Conservation (phyloP, 192 early-diverging fungal genomes). For the Coemansia sp. region DNA sequence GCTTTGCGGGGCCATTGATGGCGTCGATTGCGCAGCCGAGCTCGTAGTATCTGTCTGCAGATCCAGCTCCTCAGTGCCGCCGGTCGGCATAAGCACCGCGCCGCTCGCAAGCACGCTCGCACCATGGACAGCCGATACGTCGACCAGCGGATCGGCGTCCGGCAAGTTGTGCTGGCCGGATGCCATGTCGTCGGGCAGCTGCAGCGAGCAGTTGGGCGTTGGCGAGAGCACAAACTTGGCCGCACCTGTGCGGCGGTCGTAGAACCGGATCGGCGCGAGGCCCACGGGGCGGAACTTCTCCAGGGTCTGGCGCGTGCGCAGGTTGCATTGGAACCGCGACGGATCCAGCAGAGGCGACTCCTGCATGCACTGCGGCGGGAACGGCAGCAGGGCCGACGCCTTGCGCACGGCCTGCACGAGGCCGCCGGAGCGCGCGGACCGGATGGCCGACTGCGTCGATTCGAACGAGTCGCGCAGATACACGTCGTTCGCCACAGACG, state of each 20-base stretch:
- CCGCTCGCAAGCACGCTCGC: slow-evolving; percentile 12
- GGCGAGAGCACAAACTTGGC: slow-evolving; percentile 45
- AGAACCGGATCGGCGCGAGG: slow-evolving; percentile 40
- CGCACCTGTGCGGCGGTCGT: slow-evolving; percentile 27
- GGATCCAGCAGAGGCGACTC: slow-evolving; percentile 45
- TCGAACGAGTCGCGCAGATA: slow-evolving; percentile 42
- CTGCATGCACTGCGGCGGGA: slow-evolving; percentile 43
- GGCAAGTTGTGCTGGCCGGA: neutral
- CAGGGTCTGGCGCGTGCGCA: slow-evolving; percentile 39
- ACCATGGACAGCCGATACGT: slow-evolving; percentile 6
- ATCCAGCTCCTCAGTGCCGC: slow-evolving; percentile 18
- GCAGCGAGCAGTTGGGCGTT: slow-evolving; percentile 9
- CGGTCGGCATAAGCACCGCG: slow-evolving; percentile 25
- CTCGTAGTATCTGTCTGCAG: slow-evolving; percentile 2
- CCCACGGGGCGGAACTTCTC: slow-evolving; percentile 34
- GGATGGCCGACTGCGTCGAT: slow-evolving; percentile 30
- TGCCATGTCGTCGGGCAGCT: neutral
- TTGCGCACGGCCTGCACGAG: slow-evolving; percentile 46
- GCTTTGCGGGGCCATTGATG: neutral
- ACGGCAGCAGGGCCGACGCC: slow-evolving; percentile 34
- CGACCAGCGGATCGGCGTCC: neutral
- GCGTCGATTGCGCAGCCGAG: too few species aligned
- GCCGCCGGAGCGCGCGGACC: slow-evolving; percentile 40
- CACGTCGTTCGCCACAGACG: slow-evolving; percentile 45
- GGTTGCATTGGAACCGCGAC: slow-evolving; percentile 38